Evolutionary conservation across 345 rosid species (phyloP).

Genomic region (sweet orange (Citrus sinensis)): DNA sequence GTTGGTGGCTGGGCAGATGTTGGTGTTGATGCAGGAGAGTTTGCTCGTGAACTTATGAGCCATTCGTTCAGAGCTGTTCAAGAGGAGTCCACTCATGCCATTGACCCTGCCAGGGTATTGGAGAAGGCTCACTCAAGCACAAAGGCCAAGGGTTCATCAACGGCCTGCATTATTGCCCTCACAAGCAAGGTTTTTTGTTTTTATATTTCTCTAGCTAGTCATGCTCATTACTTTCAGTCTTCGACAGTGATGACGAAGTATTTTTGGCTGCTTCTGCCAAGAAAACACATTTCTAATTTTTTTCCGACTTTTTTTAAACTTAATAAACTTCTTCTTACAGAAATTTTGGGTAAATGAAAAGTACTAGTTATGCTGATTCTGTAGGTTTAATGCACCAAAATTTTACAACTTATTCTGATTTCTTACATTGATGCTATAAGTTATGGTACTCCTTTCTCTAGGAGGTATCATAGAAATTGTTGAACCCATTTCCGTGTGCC

Average conservation of each 20-base stretch:
- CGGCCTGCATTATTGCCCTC: constrained; percentile 87
- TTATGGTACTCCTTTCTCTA: no score
- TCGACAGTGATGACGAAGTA: background rate
- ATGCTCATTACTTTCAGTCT: background rate
- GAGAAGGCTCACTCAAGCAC: constrained; percentile 85
- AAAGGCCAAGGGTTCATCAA: constrained; percentile 84
- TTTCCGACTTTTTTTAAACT: background rate
- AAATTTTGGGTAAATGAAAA: constrained; percentile 2
- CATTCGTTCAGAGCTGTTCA: constrained; percentile 71
- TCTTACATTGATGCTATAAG: background rate
- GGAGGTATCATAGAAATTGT: background rate
- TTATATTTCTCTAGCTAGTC: background rate
- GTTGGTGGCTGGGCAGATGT: constrained; percentile 99
- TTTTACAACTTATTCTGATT: background rate
- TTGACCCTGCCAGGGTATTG: constrained; percentile 76
- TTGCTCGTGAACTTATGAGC: constrained; percentile 83
- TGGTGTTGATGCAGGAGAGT: constrained; percentile 80
- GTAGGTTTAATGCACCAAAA: background rate
- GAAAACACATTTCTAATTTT: background rate
- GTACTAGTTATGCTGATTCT: background rate
- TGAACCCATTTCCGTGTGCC: background rate
- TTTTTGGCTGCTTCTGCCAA: background rate
- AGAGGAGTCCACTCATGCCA: constrained; percentile 59
- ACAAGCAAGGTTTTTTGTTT: constrained; percentile 53
- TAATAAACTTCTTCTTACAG: background rate